Percentiles rank a stretch among this genome's conserved stretches.
These are phyloP conservation scores for Phytophthora rubi DNA, from an alignment of 352 stramenopile genomes.

Conservation along the genomic window DNA sequence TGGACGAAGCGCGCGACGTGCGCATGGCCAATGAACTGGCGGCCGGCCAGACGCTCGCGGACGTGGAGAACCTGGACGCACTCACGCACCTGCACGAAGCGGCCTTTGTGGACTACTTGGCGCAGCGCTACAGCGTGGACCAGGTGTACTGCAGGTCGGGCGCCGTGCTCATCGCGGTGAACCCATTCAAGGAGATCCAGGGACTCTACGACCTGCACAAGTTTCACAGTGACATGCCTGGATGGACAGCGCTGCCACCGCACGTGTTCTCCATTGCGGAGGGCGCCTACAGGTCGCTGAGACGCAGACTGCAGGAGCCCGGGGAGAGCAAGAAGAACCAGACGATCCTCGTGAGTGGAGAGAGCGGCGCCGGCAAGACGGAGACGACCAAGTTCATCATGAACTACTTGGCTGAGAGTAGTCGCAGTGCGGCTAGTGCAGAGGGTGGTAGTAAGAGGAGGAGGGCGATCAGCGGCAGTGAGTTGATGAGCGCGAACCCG, in stretches of 20 bases:
- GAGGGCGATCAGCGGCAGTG: constrained; percentile 51
- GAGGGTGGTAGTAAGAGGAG: constrained; percentile 22
- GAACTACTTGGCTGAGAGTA: constrained; percentile 62
- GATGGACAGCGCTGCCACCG: constrained; percentile 49
- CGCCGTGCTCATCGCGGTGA: constrained; percentile 78
- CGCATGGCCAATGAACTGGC: constrained; percentile 57
- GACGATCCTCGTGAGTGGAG: constrained; percentile 96
- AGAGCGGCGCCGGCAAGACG: constrained; percentile 96
- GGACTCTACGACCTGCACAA: constrained; percentile 67
- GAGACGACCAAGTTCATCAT: constrained; percentile 95
- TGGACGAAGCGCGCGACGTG: constrained; percentile 49
- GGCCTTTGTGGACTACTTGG: constrained; percentile 81
- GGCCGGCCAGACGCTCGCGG: constrained; percentile 43
- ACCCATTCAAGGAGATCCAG: constrained; percentile 78
- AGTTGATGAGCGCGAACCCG: constrained; percentile 84
- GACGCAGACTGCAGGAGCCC: constrained; percentile 41
- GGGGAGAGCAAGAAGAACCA: constrained; percentile 83
- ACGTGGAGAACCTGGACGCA: constrained; percentile 74
- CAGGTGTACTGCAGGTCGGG: constrained; percentile 82
- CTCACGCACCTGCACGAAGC: constrained; percentile 84
- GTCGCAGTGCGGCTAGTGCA: constrained; percentile 5
- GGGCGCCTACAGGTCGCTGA: constrained; percentile 70
- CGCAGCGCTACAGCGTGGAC: constrained; percentile 72
- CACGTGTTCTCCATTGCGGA: constrained; percentile 88
- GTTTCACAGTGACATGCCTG: constrained; percentile 43